These are phyloP conservation scores for Xylariaceae sp. DNA, from an alignment of 2,329 filamentous ascomycete genomes.

Conservation along the genomic window DNA sequence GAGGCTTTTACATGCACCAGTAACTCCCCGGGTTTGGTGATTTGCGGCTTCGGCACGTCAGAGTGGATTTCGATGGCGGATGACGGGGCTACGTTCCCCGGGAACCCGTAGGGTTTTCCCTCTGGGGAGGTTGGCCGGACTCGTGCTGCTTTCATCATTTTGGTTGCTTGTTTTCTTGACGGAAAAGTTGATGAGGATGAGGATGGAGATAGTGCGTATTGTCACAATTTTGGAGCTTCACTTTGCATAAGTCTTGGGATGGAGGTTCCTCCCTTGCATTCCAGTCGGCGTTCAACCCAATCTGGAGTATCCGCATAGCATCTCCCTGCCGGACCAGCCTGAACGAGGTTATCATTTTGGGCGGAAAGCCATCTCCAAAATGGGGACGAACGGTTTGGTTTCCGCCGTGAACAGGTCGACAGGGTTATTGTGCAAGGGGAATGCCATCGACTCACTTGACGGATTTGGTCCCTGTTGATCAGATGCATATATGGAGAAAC, in stretches of 20 bases:
- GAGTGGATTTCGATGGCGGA: background rate
- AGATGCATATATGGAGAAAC: too few relatives aligned
- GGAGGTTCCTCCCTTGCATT: background rate
- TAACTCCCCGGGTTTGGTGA: background rate
- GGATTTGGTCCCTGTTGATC: too few relatives aligned
- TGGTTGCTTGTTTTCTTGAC: background rate
- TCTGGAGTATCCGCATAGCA: background rate
- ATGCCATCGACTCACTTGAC: too few relatives aligned
- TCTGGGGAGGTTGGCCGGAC: background rate
- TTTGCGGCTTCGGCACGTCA: background rate
- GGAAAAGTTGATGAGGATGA: background rate
- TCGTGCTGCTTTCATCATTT: background rate
- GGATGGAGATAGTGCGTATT: too few relatives aligned
- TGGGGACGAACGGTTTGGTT: too few relatives aligned
- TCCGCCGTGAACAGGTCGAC: too few relatives aligned
- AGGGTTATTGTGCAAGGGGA: too few relatives aligned
- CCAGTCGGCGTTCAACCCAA: background rate
- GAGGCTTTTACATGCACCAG: background rate
- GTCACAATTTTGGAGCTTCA: too few relatives aligned
- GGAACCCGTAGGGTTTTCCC: background rate
- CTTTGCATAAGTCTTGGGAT: too few relatives aligned
- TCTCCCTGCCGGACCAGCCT: too few relatives aligned
- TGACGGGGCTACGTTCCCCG: background rate
- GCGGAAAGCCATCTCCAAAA: too few relatives aligned
- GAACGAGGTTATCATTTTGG: too few relatives aligned